Percentiles rank a stretch among this genome's conserved stretches.
phyloP scores from a whole-genome alignment of 495 filamentous ascomycete species.

The Annulohypoxylon maeteangense region DNA sequence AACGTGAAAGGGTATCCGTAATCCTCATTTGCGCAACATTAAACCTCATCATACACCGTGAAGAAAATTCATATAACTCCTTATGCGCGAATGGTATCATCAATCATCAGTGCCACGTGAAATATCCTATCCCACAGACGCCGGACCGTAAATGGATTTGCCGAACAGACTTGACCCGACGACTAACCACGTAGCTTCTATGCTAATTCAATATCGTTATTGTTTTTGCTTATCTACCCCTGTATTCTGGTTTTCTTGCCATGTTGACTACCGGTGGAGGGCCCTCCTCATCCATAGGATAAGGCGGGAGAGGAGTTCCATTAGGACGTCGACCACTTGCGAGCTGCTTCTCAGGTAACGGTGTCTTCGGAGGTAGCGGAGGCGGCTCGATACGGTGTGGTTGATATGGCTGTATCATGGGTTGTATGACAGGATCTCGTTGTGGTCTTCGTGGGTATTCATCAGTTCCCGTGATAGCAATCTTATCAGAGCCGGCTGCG shows the following conservation, averaged over 20 bases:
- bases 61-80: slow-evolving; percentile 1
- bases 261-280: slow-evolving; percentile 85
- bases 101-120: slow-evolving; percentile 26
- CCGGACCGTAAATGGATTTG: slow-evolving; percentile 3
- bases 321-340: slow-evolving; percentile 37
- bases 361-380: slow-evolving; percentile 86
- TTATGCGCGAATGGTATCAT: slow-evolving; percentile 38
- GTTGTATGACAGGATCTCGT: slow-evolving; percentile 39
- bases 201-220: neutral
- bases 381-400: slow-evolving; percentile 69
- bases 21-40: slow-evolving; percentile 12
- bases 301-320: slow-evolving; percentile 67
- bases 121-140: slow-evolving; percentile 19
- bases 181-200: neutral
- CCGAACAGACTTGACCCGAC: neutral
- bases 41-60: slow-evolving; percentile 5
- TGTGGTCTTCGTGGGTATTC: slow-evolving; percentile 64
- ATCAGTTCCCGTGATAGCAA: slow-evolving; percentile 66
- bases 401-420: slow-evolving; percentile 55
- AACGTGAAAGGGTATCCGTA: slow-evolving; percentile 41
- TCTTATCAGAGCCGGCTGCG: slow-evolving; percentile 67
- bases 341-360: slow-evolving; percentile 64
- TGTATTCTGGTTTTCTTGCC: slow-evolving; percentile 85
- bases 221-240: slow-evolving; percentile 54
- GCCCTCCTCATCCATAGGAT: slow-evolving; percentile 83